These are phyloP conservation scores for Iris macrosiphon DNA, from an alignment of 106 monocot species.

Conservation along the genomic window DNA sequence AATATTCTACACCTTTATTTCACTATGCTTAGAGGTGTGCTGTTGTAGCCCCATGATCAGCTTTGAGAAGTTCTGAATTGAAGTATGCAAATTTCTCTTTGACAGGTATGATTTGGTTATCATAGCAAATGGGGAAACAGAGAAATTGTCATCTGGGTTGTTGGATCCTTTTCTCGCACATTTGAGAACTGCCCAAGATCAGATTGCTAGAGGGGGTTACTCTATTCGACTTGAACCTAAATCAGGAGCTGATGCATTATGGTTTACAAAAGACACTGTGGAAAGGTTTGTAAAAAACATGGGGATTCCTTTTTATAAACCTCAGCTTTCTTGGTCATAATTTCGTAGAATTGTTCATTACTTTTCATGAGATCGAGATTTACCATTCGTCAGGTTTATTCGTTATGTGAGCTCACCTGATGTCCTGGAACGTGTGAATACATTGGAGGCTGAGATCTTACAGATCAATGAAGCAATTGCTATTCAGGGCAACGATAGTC, in stretches of 20 bases:
- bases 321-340: no score
- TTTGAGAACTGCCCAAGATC: slow-evolving; percentile 67
- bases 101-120: slow-evolving; percentile 79
- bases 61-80: no score
- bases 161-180: slow-evolving; percentile 73
- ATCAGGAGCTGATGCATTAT: slow-evolving; percentile 25
- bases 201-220: slow-evolving; percentile 77
- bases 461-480: slow-evolving; percentile 68
- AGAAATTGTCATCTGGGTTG: slow-evolving; percentile 80
- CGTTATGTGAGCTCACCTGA: slow-evolving; percentile 87
- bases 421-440: slow-evolving; percentile 68
- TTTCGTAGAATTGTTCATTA: no score
- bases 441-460: slow-evolving; percentile 61
- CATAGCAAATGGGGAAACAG: slow-evolving; percentile 60
- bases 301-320: background rate
- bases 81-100: slow-evolving; percentile 2
- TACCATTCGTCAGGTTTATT: slow-evolving; percentile 43
- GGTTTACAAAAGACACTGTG: slow-evolving; percentile 80
- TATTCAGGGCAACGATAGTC: slow-evolving; percentile 51
- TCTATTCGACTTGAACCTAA: slow-evolving; percentile 69
- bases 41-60: no score
- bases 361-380: background rate
- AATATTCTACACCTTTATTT: no score
- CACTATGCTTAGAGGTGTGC: no score
- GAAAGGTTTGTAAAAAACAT: slow-evolving; percentile 41